Percentiles rank a stretch among this genome's conserved stretches.
These are phyloP conservation scores for Lolium perenne DNA, from an alignment of 176 grass and related monocot species.

Conservation along the genomic window DNA sequence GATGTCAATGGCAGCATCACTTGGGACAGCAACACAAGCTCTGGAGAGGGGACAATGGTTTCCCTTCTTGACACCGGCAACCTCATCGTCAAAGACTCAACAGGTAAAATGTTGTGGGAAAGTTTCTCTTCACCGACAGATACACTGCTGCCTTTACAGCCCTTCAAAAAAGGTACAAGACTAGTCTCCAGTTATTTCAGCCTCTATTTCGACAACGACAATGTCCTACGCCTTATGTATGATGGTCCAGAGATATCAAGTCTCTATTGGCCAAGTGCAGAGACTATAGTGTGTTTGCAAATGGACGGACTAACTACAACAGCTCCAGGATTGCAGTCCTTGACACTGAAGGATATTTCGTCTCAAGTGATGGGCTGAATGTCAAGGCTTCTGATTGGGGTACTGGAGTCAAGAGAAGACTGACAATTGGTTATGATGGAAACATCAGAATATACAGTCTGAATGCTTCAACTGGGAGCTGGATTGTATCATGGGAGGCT, in stretches of 20 bases:
- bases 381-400: conserved; percentile 61
- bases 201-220: conserved; percentile 74
- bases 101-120: conserved; percentile 51
- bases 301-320: conserved; percentile 61
- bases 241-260: conserved; percentile 62
- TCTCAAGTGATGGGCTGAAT: conserved; percentile 56
- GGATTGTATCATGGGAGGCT: conserved; percentile 59
- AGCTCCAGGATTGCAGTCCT: conserved; percentile 59
- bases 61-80: conserved; percentile 69
- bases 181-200: conserved; percentile 61
- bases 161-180: conserved; percentile 52
- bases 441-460: conserved; percentile 56
- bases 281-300: conserved; percentile 25
- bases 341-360: conserved; percentile 56
- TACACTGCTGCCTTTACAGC: conserved; percentile 62
- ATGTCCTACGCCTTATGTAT: conserved; percentile 72
- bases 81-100: conserved; percentile 53
- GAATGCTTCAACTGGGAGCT: conserved; percentile 34
- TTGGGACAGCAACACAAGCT: conserved; percentile 61
- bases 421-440: conserved; percentile 48
- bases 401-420: conserved; percentile 46
- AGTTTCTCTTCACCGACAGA: conserved; percentile 72
- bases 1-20: conserved; percentile 62
- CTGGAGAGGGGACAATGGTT: conserved; percentile 11
- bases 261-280: conserved; percentile 68